Base-by-base conservation (phyloP, 495 filamentous ascomycete genomes). In the Letharia lupina region DNA sequence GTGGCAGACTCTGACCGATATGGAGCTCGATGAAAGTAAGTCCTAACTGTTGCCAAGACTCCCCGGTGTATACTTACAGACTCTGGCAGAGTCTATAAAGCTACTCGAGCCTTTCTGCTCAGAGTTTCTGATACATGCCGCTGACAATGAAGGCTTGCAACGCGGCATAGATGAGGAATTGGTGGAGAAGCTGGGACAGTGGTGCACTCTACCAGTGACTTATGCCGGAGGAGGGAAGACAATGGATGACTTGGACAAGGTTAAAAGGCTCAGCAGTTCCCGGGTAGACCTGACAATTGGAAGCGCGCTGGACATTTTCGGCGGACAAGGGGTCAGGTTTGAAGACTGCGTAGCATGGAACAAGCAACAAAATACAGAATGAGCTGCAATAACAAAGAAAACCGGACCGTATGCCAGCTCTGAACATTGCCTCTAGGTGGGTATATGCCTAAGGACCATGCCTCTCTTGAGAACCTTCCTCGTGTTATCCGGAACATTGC, bases 61-160 rank as follows among this genome's bases (percentile, higher is more conserved):
- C 33, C 41, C 20, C 12, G 3, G 9, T 60, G 31, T 50, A 23
- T 50, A 33, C 35, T 65, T 28, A 58, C 40, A 31, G 62, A 54
- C n/a, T 41, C 39, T 28, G 12, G 31, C 48, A 72, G 70, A 67
- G 28, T 61, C 70, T 4, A 96, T 98, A 62, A 81, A 82, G 23
- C 73, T 84, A 16, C 80, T 98, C 12, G 92, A 96, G 71, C 89
- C 88, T 15, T 93, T 91, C 74, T 97, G 94, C 78, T 91, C 89
- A 52, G 95, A 98, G 72, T 98, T 98, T 75, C 80, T 98, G 60
- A 91, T 98, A 71, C 95, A 98, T 71, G 94, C 94, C n/a, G 94
- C 95, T n/a, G 94, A 98, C 73, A 91, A 93, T 63, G 94, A 98
- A 73, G 94, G 94, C 12, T 78, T 98, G 59, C 95, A 97, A 73